Base-by-base conservation (phyloP, 2,329 filamentous ascomycete genomes). In the Diplodia corticola region DNA sequence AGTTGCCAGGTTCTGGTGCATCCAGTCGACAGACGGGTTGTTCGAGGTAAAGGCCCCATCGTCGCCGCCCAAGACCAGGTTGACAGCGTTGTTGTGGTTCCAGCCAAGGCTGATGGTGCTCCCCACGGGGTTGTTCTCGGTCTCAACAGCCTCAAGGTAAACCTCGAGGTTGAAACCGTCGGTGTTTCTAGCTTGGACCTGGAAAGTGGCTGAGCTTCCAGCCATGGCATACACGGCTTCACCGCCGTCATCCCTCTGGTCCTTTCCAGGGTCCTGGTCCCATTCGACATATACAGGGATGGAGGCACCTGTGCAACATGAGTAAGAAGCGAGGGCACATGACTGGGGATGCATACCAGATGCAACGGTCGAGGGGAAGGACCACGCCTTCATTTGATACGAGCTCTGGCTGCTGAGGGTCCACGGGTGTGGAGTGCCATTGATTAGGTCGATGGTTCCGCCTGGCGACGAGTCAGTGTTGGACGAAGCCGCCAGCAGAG, bases 371-470 rank as follows among this genome's bases (percentile, higher is more conserved):
- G 75, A 26, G 6, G 64, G 74, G 74, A 76, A 79, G 44, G 68
- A 73, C 76, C 77, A 79, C 1, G 71, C 69, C 49, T 74, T 73
- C 77, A 80, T 79, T 63, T 79, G 76, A 67, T 79, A 78, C 2
- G 74, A 73, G 37, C 72, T 70, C 40, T 73, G 71, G 26, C 70
- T 67, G 35, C 64, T 72, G 57, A 76, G 64, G 13, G 67, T 72
- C 76, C 75, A 80, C 57, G 76, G 73, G 48, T 77, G 76, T 2
- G 78, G 76, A n/a, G 76, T 78, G 22, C 77, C 78, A 70, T 80
- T 80, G 55, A 80, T 70, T 26, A 80, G 64, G 13, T 77, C 76
- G 51, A 80, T 69, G 33, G 70, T 74, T 65, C 78, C 77, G 51
- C 75, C 76, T 74, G 53, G 46, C 37, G 40, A 68, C 37, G 17